Evolutionary conservation across 2,329 filamentous ascomycete species (phyloP), one percentile per base, ranked within the genome.

Genomic region (Stylonectria norvegica): DNA sequence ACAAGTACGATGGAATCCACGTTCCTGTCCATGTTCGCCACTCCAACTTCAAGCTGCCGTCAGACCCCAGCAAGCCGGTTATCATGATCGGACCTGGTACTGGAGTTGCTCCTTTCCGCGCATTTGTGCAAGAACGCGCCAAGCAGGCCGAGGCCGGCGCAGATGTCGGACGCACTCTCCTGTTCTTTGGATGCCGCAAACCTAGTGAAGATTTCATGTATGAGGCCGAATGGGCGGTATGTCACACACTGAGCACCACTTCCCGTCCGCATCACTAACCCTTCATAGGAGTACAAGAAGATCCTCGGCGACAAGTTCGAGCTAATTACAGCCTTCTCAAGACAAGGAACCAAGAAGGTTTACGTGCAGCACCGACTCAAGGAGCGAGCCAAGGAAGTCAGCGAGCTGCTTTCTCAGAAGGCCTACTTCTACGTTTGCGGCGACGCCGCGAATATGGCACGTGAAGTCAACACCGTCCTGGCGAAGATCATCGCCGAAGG

Each of bases 31-130:
- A 98, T 62, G 83, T 98, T 44, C 88, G 93, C 50, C 91, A 96
- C 70, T 97, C 93, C 50, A 98, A 97, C 73, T 98, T 98, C 80
- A 97, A 97, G 73, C 80, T 98, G 20, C 93, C 93, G 7, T 96
- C 93, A 12, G 90, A 98, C 58, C 89, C 93, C 4, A 81, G 85
- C 34, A 95, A 94, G 69, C 93, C 93, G 20, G 74, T 98, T 56
- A 95, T 98, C 65, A 90, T 96, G 83, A 81, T 97, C 55, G 93
- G 93, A 17, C 93, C 93, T 10, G 93, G 93, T 61, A 97, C 93
- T 38, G 93, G 93, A 73, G 89, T 96, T 40, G 93, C 93, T 18
- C 93, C 93, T 14, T 96, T 98, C 81, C 84, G 93, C 53, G 93
- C 78, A 5, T 98, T 98, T 63, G 77, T 98, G 8, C 93, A 97